phyloP scores from a whole-genome alignment of 441 rosid genomes.

The Pelargonium citronellum region DNA sequence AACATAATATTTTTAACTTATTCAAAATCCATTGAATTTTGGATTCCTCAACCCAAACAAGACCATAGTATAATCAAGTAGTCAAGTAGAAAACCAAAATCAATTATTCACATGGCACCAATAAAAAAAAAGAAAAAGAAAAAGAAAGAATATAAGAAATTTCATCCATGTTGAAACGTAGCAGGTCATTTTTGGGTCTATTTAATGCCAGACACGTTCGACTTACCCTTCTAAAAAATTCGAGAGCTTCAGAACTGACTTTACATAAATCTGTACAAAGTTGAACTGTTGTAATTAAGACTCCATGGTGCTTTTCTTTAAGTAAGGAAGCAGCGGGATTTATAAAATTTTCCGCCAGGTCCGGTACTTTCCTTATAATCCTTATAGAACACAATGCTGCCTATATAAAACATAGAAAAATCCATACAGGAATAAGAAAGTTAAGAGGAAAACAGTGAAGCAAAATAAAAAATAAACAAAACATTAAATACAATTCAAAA shows the following conservation, averaged over 20 bases:
- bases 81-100: not conserved
- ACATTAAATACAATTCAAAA: not conserved
- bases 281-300: constrained; percentile 87
- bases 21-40: too few relatives aligned
- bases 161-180: not conserved
- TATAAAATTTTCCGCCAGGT: constrained; percentile 92
- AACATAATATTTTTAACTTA: too few relatives aligned
- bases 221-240: constrained; percentile 79
- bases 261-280: constrained; percentile 88
- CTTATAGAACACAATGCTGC: constrained; percentile 94
- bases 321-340: constrained; percentile 80
- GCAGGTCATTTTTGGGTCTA: constrained; percentile 14
- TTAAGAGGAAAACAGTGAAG: constrained; percentile 3
- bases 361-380: constrained; percentile 94
- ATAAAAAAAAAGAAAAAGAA: too few relatives aligned
- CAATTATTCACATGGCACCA: not conserved
- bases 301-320: constrained; percentile 98
- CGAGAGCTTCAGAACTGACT: constrained; percentile 80
- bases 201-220: constrained; percentile 12
- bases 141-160: not conserved
- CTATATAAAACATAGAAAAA: constrained; percentile 37
- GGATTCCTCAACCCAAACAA: too few relatives aligned
- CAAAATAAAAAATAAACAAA: constrained; percentile 6
- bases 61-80: not conserved
- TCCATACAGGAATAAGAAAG: constrained; percentile 19